Evolutionary conservation across 1,284 basidiomycete genomes (phyloP), one percentile per base, ranked within the genome.

Genomic region (Apiotrichum mycotoxinovorans): DNA sequence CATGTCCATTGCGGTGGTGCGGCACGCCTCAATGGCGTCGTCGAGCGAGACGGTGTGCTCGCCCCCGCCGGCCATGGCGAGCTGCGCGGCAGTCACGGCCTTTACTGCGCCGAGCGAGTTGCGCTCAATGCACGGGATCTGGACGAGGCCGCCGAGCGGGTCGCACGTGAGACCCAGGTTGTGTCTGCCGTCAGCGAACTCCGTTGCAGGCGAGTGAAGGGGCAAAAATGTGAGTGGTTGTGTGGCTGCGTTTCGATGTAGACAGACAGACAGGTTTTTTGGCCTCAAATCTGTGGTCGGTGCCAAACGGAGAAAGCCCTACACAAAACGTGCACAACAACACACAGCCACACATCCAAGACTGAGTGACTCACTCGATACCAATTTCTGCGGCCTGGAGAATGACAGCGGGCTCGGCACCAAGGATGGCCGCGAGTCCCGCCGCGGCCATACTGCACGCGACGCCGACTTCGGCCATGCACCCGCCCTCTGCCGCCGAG

Each of bases 21-120:
- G 82, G 89, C 96, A 96, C 2, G 94, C 95, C 71, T 92, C 89
- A 56, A 98, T 97, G 0, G 94, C 94, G 74, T 97, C 92, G 71
- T 98, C 94, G 25, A 98, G 69, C 54, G 66, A 66, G 20, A 71
- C 66, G 34, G 66, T 68, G 56, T 70, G 68, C 56, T 89, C 83
- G 0, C 91, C 92, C 66, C 88, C 83, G 60, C 87, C 89, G 1
- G 93, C 91, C 83, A 97, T 87, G 1, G 94, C 91, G 4, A 98
- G 82, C 70, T 97, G 94, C 10, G 92, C 90, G n/a, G 90, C 90
- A 1, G 89, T 91, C 45, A 92, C 83, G 9, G 90, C 89, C 74
- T 92, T 92, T 46, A 92, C 89, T 46, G 89, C 89, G 54, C 67
- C 68, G 35, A 76, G 65, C 14, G 69, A 72, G 65, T 78, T 78